Percentiles rank a stretch among this genome's conserved stretches.
Evolutionary conservation across 345 rosid genomes (phyloP).

Genomic region (Populus pruinosa): DNA sequence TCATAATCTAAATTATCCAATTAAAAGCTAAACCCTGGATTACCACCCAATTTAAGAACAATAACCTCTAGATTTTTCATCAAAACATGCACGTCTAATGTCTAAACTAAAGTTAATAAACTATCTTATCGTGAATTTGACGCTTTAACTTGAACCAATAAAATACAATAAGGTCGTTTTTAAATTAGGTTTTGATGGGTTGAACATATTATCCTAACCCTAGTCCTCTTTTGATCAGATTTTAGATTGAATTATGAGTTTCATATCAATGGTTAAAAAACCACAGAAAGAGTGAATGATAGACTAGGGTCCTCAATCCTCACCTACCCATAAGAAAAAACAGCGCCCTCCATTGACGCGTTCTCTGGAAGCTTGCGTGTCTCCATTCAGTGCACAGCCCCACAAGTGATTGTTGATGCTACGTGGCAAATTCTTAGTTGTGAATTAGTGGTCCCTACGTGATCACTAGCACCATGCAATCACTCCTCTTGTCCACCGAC

Average conservation of each 20-base stretch:
- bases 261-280: too few relatives aligned
- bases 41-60: neutral
- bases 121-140: too few relatives aligned
- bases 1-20: neutral
- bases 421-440: slow-evolving; percentile 26
- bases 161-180: too few relatives aligned
- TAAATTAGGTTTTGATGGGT: too few relatives aligned
- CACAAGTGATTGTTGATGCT: slow-evolving; percentile 32
- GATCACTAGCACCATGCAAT: slow-evolving; percentile 6
- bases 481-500: slow-evolving; percentile 26
- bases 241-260: too few relatives aligned
- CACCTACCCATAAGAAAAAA: neutral
- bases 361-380: slow-evolving; percentile 9
- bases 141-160: too few relatives aligned
- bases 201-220: too few relatives aligned
- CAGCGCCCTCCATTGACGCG: neutral
- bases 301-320: neutral
- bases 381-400: slow-evolving; percentile 50
- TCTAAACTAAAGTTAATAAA: too few relatives aligned
- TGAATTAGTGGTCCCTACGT: neutral
- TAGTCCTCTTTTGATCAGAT: too few relatives aligned
- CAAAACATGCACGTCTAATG: neutral
- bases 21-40: neutral
- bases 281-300: too few relatives aligned
- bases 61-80: neutral